A percentile compares a stretch with the other conserved stretches of the same genome.
Evolutionary conservation across 176 grass and related monocot genomes (phyloP).

Genomic region (Avena sativa): DNA sequence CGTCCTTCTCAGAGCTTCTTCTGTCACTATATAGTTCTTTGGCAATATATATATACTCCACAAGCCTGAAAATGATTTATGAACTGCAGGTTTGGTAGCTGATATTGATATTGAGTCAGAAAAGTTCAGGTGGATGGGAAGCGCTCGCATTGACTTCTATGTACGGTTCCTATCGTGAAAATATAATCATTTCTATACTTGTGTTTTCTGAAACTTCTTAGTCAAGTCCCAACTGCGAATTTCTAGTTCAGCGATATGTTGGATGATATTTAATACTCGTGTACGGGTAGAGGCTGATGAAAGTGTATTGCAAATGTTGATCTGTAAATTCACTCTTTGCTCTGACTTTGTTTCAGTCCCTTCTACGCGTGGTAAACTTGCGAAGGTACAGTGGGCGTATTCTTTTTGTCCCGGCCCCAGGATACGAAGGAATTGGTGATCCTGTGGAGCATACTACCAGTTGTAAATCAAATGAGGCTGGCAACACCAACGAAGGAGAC

Average conservation of each 20-base stretch:
- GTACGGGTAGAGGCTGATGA: neutral
- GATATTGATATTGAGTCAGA: conserved; percentile 98
- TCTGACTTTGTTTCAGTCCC: conserved; percentile 63
- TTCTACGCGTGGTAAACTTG: conserved; percentile 71
- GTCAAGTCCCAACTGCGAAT: neutral
- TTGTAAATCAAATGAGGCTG: conserved; percentile 26
- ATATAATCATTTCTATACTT: neutral
- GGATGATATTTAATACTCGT: neutral
- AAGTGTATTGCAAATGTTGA: conserved; percentile 9
- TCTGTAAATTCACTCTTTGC: conserved; percentile 29
- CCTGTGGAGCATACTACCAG: conserved; percentile 50
- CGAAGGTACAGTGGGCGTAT: conserved; percentile 70
- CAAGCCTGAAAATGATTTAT: conserved; percentile 50
- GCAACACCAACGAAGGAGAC: conserved; percentile 31
- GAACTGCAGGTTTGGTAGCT: conserved; percentile 81
- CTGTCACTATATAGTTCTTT: conserved; percentile 1
- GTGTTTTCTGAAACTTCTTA: neutral
- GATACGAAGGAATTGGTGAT: conserved; percentile 77
- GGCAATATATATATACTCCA: conserved; percentile 19
- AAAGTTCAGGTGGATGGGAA: conserved; percentile 99
- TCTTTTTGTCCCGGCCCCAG: conserved; percentile 78
- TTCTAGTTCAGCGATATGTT: neutral
- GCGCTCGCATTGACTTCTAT: conserved; percentile 89
- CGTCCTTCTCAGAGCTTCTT: conserved; percentile 21
- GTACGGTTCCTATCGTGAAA: conserved; percentile 53